Conservation (phyloP, 805 yeast species). For the Schizosaccharomyces octosporus region DNA sequence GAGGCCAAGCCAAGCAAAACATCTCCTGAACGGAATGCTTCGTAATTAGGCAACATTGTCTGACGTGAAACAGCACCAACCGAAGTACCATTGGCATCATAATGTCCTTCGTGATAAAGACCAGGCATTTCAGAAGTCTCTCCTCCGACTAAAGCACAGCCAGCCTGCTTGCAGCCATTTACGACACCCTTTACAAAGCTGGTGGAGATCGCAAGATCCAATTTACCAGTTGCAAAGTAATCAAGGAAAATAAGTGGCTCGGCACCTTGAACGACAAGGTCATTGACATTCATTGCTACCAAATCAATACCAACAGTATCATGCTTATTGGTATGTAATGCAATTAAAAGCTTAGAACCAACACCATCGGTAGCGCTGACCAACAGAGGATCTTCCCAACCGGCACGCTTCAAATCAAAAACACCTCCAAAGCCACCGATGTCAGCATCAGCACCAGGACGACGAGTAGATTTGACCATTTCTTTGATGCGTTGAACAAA, state of each 20-base stretch:
- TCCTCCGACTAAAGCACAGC: constrained; percentile 96
- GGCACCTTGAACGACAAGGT: constrained; percentile 94
- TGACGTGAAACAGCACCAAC: constrained; percentile 79
- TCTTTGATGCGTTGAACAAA: constrained; percentile 77
- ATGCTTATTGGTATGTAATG: constrained; percentile 70
- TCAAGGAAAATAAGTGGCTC: constrained; percentile 89
- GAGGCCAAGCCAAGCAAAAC: constrained; percentile 69
- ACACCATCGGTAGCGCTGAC: constrained; percentile 99
- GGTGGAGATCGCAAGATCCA: constrained; percentile 63
- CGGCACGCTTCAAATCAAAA: constrained; percentile 72
- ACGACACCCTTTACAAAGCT: constrained; percentile 88
- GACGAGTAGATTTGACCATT: constrained; percentile 70
- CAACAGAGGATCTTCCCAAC: constrained; percentile 48
- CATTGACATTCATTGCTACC: constrained; percentile 97
- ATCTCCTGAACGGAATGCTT: constrained; percentile 53
- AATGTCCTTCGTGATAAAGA: constrained; percentile 82
- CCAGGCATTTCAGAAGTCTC: constrained; percentile 99
- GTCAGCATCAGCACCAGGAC: constrained; percentile 92
- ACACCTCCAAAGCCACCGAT: constrained; percentile 98
- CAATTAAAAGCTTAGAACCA: constrained; percentile 87
- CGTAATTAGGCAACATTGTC: constrained; percentile 45
- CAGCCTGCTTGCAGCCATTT: constrained; percentile 79
- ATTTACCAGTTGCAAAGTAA: constrained; percentile 84
- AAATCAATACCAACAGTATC: constrained; percentile 96
- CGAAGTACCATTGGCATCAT: constrained; percentile 95